Conservation (phyloP, 2,329 filamentous ascomycete genomes). For the Monilinia laxa region DNA sequence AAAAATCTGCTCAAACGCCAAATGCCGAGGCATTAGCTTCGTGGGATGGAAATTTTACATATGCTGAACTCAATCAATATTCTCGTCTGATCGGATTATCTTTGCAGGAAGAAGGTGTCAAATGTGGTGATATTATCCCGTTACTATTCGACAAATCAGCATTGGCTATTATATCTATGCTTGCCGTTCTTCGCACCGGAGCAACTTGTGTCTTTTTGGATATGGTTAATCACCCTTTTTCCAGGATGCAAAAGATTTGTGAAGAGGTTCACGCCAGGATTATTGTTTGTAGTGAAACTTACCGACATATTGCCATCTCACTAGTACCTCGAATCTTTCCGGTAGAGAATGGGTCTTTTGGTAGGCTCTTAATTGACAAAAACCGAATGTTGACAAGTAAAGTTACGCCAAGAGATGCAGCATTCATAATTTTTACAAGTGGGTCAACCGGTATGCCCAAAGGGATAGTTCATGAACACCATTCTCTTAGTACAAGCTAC, state of each 20-base stretch:
- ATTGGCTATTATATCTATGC: slow-evolving; percentile 35
- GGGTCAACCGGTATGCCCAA: slow-evolving; percentile 48
- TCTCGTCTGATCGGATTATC: not conserved
- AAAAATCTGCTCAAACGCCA: not conserved
- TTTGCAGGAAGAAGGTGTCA: not conserved
- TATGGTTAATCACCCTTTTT: not conserved
- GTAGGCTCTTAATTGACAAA: not conserved
- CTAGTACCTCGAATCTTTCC: not conserved
- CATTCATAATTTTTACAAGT: slow-evolving; percentile 48
- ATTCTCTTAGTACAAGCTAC: slow-evolving; percentile 32
- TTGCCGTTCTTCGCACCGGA: slow-evolving; percentile 35
- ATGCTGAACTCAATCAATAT: not conserved
- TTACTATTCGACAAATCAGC: slow-evolving; percentile 31
- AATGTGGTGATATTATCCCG: slow-evolving; percentile 22
- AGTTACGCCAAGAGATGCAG: slow-evolving; percentile 19
- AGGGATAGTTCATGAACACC: slow-evolving; percentile 32
- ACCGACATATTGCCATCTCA: not conserved
- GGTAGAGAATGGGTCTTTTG: not conserved
- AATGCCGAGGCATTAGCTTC: not conserved
- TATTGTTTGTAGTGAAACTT: not conserved
- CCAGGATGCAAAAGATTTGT: not conserved
- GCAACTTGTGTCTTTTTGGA: not conserved
- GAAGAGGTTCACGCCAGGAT: not conserved
- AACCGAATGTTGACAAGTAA: not conserved
- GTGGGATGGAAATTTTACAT: slow-evolving; percentile 6